phyloP scores from a whole-genome alignment of 306 rosid species.

The Casuarina equisetifolia region DNA sequence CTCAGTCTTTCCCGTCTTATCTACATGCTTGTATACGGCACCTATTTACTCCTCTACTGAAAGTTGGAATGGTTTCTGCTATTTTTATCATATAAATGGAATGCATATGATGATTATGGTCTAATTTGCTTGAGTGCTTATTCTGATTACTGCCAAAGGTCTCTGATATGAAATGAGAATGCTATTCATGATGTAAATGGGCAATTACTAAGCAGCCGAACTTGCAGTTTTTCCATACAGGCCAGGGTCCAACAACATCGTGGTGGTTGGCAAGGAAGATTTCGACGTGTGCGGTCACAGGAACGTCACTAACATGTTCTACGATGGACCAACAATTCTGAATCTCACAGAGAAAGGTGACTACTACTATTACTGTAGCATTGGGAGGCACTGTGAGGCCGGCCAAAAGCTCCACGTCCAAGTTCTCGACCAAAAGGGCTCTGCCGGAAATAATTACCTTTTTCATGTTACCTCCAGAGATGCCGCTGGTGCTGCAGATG shows the following conservation, averaged over 20 bases:
- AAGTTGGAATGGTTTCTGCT: too few species aligned
- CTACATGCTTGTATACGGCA: too few species aligned
- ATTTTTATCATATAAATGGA: too few species aligned
- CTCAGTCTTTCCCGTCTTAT: too few species aligned
- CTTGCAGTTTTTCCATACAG: constrained; percentile 58
- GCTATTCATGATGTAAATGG: too few species aligned
- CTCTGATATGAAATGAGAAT: too few species aligned
- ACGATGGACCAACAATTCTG: constrained; percentile 42
- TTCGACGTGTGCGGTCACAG: constrained; percentile 35
- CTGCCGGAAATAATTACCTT: constrained; percentile 23
- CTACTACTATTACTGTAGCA: constrained; percentile 48
- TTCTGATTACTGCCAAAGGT: too few species aligned
- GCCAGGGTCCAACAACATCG: constrained; percentile 45
- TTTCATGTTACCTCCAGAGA: constrained; percentile 15
- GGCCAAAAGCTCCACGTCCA: constrained; percentile 65
- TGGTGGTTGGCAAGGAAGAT: constrained; percentile 40
- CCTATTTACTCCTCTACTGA: too few species aligned
- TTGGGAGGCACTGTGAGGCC: constrained; percentile 71
- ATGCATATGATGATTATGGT: too few species aligned
- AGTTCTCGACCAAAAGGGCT: constrained; percentile 27
- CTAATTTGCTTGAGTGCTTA: too few species aligned
- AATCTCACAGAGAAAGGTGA: constrained; percentile 43
- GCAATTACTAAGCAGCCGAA: background rate
- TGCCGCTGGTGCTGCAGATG: background rate
- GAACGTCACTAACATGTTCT: constrained; percentile 25